phyloP scores from a whole-genome alignment of 176 grass and related monocot species.

The Ensete glaucum region DNA sequence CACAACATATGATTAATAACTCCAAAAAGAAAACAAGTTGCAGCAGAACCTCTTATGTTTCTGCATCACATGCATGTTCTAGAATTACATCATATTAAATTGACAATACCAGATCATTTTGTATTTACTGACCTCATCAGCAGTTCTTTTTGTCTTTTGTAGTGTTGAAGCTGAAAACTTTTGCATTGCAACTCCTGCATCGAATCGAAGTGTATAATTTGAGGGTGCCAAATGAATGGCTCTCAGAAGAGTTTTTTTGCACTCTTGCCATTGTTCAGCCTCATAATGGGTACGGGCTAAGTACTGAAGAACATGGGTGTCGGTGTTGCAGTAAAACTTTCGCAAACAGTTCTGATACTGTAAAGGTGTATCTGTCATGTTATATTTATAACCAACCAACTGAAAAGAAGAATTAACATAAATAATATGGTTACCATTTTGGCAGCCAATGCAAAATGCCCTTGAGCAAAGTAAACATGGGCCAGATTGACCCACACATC shows the following conservation, averaged over 20 bases:
- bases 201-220: constrained; percentile 85
- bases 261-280: constrained; percentile 97
- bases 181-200: constrained; percentile 92
- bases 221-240: constrained; percentile 96
- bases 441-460: constrained; percentile 77
- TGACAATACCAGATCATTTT: not conserved
- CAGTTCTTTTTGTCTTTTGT: constrained; percentile 82
- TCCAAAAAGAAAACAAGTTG: not conserved
- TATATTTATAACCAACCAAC: constrained; percentile 11
- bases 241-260: constrained; percentile 82
- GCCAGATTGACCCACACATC: constrained; percentile 97
- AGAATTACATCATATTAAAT: not conserved
- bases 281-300: constrained; percentile 88
- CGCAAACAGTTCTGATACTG: constrained; percentile 87
- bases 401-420: not conserved
- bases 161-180: constrained; percentile 91
- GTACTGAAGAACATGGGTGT: constrained; percentile 78
- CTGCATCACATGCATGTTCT: not conserved
- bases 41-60: not conserved
- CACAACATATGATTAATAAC: too few relatives aligned
- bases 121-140: constrained; percentile 51
- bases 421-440: constrained; percentile 53
- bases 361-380: constrained; percentile 26
- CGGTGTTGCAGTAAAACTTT: constrained; percentile 90
- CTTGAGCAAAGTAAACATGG: constrained; percentile 92